Percentiles rank a stretch among this genome's conserved stretches.
Conservation (phyloP, 495 filamentous ascomycete species). For the Neurospora sp. region DNA sequence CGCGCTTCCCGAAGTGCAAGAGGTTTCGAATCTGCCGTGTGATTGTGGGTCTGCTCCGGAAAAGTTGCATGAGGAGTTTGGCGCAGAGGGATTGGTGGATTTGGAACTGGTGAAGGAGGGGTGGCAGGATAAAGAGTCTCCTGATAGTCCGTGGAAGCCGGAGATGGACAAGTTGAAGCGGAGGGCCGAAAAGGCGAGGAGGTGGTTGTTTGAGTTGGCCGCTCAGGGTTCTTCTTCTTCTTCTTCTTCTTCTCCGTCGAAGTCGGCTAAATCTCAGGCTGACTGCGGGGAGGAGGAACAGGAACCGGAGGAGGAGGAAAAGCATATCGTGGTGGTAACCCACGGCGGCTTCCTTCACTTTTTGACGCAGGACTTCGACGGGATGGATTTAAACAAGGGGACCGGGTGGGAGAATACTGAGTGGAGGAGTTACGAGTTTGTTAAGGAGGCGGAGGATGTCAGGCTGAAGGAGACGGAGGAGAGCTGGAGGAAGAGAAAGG, state of each 20-base stretch:
- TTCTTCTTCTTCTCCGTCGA: no score
- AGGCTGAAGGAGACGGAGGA: constrained; percentile 48
- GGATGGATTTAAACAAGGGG: constrained; percentile 45
- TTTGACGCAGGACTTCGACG: constrained; percentile 75
- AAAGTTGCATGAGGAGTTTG: constrained; percentile 50
- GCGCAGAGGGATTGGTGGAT: constrained; percentile 47
- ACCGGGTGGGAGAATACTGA: constrained; percentile 85
- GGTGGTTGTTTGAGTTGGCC: constrained; percentile 50
- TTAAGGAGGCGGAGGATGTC: constrained; percentile 31
- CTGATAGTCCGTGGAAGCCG: constrained; percentile 41
- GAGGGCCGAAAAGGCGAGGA: constrained; percentile 54
- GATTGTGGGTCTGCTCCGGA: constrained; percentile 58
- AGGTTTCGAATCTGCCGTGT: constrained; percentile 65
- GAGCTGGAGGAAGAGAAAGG: constrained; percentile 44
- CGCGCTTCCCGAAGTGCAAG: constrained; percentile 72
- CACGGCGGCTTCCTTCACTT: constrained; percentile 48
- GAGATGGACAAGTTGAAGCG: constrained; percentile 45
- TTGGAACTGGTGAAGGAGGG: constrained; percentile 46
- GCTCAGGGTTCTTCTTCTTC: constrained; percentile 4
- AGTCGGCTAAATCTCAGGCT: neutral
- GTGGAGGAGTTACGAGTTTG: constrained; percentile 65
- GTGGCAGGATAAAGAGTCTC: constrained; percentile 58
- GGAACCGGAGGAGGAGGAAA: constrained; percentile 17
- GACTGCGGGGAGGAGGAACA: constrained; percentile 33
- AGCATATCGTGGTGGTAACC: constrained; percentile 52